Evolutionary conservation across 2,329 filamentous ascomycete species (phyloP).

Genomic region (Fusarium camptoceras): DNA sequence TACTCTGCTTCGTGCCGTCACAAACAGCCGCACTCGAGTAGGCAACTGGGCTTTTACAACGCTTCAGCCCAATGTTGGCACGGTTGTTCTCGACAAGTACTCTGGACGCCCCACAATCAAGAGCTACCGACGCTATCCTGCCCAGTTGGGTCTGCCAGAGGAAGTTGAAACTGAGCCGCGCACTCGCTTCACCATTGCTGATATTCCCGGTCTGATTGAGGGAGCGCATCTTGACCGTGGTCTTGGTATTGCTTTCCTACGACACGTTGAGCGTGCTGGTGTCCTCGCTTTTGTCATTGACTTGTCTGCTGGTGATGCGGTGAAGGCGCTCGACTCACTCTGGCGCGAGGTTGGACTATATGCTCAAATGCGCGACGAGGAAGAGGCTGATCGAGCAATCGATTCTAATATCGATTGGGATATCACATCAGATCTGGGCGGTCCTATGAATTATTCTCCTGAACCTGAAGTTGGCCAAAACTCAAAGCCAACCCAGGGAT

Average conservation of each 20-base stretch:
- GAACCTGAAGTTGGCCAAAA: conserved; percentile 30
- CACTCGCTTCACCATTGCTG: conserved; percentile 90
- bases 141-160: conserved; percentile 54
- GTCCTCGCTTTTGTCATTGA: conserved; percentile 96
- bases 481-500: conserved; percentile 47
- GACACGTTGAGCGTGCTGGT: conserved; percentile 93
- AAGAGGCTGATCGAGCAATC: conserved; percentile 73
- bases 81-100: conserved; percentile 90
- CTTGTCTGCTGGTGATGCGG: conserved; percentile 81
- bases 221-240: conserved; percentile 93
- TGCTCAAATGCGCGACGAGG: conserved; percentile 79
- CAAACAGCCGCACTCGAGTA: conserved; percentile 87
- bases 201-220: conserved; percentile 94
- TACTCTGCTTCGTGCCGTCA: conserved; percentile 87
- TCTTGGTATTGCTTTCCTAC: conserved; percentile 88
- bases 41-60: conserved; percentile 98
- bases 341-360: conserved; percentile 95
- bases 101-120: conserved; percentile 74
- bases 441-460: conserved; percentile 44
- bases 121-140: conserved; percentile 51
- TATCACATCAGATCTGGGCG: conserved; percentile 60
- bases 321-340: conserved; percentile 80
- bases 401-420: conserved; percentile 68
- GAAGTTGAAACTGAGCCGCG: conserved; percentile 66
- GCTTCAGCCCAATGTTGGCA: conserved; percentile 93